These are phyloP conservation scores for Aphanomyces stellatus DNA, from an alignment of 352 stramenopile genomes.

Conservation along the genomic window DNA sequence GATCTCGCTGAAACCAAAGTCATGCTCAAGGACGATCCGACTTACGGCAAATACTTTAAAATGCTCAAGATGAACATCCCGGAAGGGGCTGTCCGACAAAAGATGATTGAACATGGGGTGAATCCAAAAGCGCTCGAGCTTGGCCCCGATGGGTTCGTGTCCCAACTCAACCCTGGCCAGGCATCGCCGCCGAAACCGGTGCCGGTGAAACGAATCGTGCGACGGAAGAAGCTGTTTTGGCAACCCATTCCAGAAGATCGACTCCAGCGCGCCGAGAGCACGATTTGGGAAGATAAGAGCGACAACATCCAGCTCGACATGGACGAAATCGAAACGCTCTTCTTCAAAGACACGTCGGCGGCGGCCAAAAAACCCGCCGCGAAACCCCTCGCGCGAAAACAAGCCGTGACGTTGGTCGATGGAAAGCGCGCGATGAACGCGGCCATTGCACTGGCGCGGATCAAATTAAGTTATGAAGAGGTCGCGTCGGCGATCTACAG, in stretches of 20 bases:
- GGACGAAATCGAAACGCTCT: constrained; percentile 79
- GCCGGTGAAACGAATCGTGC: constrained; percentile 23
- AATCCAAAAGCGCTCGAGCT: constrained; percentile 56
- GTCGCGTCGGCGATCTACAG: constrained; percentile 66
- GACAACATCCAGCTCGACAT: constrained; percentile 80
- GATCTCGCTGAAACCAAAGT: constrained; percentile 19
- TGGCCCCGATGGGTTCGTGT: constrained; percentile 45
- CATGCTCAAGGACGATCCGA: constrained; percentile 25
- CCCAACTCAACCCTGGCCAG: constrained; percentile 19
- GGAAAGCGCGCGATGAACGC: constrained; percentile 97
- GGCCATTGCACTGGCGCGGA: constrained; percentile 91
- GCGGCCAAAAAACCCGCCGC: constrained; percentile 38
- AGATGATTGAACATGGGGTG: constrained; percentile 46
- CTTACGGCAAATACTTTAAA: constrained; percentile 58
- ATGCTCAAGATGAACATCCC: constrained; percentile 68
- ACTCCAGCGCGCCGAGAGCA: constrained; percentile 59
- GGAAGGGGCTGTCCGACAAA: constrained; percentile 42
- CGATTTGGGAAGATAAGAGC: constrained; percentile 71
- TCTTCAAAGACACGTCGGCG: constrained; percentile 61
- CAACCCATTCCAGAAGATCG: constrained; percentile 78
- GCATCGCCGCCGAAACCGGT: constrained; percentile 26
- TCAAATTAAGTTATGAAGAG: constrained; percentile 90
- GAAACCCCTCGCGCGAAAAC: constrained; percentile 56
- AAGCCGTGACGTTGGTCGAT: constrained; percentile 90
- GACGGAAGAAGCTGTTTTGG: constrained; percentile 87